A percentile compares a stretch with the other conserved stretches of the same genome.
phyloP scores from a whole-genome alignment of 2,329 filamentous ascomycete genomes.

The Aspergillus luchuensis region DNA sequence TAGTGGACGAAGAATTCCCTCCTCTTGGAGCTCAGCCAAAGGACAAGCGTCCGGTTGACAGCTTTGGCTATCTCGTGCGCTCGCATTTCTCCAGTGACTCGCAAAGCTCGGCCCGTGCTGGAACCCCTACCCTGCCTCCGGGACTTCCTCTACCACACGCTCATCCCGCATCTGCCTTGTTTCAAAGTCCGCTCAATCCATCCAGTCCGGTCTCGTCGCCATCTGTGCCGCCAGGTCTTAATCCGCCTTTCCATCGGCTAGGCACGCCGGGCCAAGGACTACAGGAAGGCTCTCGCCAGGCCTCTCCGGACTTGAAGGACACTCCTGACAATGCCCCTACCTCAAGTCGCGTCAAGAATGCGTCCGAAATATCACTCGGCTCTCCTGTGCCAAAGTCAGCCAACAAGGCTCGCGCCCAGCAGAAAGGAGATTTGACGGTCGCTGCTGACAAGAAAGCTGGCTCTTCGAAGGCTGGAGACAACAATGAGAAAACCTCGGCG shows the following conservation, averaged over 20 bases:
- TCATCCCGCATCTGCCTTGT: conserved; percentile 39
- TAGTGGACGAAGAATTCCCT: conserved; percentile 52
- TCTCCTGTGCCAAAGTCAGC: conserved; percentile 43
- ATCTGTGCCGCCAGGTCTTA: conserved; percentile 34
- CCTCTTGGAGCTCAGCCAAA: conserved; percentile 45
- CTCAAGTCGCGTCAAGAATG: conserved; percentile 32
- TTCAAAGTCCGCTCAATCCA: conserved; percentile 33
- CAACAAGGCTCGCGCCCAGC: conserved; percentile 29
- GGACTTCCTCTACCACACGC: conserved; percentile 46
- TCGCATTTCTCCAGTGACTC: conserved; percentile 38
- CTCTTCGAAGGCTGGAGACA: conserved; percentile 13
- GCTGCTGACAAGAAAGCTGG: conserved; percentile 22
- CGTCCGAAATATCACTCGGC: conserved; percentile 43
- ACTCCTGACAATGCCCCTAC: conserved; percentile 24
- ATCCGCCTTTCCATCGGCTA: conserved; percentile 27
- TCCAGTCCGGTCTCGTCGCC: conserved; percentile 35
- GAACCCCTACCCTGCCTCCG: conserved; percentile 45
- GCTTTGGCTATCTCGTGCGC: conserved; percentile 39
- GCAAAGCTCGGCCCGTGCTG: conserved; percentile 33
- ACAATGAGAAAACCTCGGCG: conserved; percentile 13
- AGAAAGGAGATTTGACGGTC: conserved; percentile 24
- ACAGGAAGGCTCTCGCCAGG: conserved; percentile 27
- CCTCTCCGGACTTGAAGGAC: conserved; percentile 31
- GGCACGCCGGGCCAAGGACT: conserved; percentile 34
- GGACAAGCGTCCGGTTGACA: conserved; percentile 38